These are phyloP conservation scores for Vitis rotundifolia DNA, from an alignment of 164 flowering plant genomes.

Conservation along the genomic window DNA sequence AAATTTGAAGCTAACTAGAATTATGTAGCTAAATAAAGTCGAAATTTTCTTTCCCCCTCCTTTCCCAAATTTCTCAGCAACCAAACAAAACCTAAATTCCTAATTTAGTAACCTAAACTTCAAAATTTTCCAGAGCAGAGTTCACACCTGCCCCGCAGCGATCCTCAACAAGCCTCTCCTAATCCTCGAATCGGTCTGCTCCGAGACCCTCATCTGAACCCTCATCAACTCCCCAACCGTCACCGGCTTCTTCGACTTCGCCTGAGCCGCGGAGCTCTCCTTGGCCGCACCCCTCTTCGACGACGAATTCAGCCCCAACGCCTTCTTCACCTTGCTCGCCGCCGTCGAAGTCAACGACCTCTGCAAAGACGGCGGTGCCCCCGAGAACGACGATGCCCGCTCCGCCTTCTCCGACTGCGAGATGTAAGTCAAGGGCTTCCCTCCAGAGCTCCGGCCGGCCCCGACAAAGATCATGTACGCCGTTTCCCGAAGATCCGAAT, in stretches of 20 bases:
- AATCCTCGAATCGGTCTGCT: conserved; percentile 75
- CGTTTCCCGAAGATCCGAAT: conserved; percentile 61
- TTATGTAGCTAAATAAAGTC: not conserved
- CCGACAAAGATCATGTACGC: conserved; percentile 69
- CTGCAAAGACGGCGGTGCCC: conserved; percentile 38
- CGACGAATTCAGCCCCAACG: conserved; percentile 58
- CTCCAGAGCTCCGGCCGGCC: conserved; percentile 55
- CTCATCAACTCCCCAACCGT: conserved; percentile 80
- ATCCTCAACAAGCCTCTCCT: conserved; percentile 72
- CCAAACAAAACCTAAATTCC: conserved; percentile 8
- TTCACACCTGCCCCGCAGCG: conserved; percentile 75
- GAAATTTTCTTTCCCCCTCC: not conserved
- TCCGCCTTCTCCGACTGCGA: conserved; percentile 37
- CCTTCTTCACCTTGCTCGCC: conserved; percentile 79
- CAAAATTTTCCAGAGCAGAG: not conserved
- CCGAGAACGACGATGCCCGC: conserved; percentile 11
- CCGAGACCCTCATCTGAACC: conserved; percentile 80
- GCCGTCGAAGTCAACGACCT: conserved; percentile 67
- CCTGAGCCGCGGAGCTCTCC: conserved; percentile 14
- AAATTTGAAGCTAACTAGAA: conserved; percentile 13
- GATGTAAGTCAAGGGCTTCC: conserved; percentile 47
- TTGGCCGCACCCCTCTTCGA: conserved; percentile 15
- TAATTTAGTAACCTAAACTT: not conserved
- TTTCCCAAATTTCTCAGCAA: conserved; percentile 1
- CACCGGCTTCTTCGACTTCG: conserved; percentile 37